Conservation (phyloP, 139 green algal genomes). For the Dunaliella sp. region DNA sequence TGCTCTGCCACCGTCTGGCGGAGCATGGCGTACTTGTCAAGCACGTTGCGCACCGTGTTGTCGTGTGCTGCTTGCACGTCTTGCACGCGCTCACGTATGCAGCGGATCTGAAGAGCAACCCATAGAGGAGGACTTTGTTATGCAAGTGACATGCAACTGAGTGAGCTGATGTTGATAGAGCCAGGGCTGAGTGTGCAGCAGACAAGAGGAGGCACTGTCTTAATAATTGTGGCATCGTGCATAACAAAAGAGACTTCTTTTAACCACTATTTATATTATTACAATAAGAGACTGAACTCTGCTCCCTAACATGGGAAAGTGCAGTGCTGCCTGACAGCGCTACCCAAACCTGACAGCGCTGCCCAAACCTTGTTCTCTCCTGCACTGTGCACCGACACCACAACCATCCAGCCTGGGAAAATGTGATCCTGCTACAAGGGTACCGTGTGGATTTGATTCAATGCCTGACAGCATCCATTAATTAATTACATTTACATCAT, state of each 20-base stretch:
- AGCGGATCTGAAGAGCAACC: constrained; percentile 27
- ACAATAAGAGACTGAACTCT: too few species aligned
- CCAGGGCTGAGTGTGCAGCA: background rate
- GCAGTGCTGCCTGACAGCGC: too few species aligned
- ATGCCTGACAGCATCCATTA: too few species aligned
- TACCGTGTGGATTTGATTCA: too few species aligned
- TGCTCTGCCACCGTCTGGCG: constrained; percentile 33
- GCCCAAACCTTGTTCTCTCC: too few species aligned
- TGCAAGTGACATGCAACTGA: background rate
- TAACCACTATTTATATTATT: background rate
- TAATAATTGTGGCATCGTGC: background rate
- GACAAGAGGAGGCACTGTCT: background rate
- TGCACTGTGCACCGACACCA: too few species aligned
- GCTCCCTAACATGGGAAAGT: too few species aligned
- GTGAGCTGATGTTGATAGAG: background rate
- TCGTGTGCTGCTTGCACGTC: constrained; percentile 28
- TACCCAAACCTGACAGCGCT: too few species aligned
- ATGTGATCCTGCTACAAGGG: too few species aligned
- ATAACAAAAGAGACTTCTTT: background rate
- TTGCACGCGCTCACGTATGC: constrained; percentile 23
- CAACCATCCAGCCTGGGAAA: too few species aligned
- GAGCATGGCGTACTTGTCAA: constrained; percentile 40
- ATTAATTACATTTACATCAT: too few species aligned
- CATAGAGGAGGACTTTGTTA: background rate
- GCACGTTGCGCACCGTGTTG: background rate